phyloP scores from a whole-genome alignment of 768 basidiomycete species.

The Boletus sp. region DNA sequence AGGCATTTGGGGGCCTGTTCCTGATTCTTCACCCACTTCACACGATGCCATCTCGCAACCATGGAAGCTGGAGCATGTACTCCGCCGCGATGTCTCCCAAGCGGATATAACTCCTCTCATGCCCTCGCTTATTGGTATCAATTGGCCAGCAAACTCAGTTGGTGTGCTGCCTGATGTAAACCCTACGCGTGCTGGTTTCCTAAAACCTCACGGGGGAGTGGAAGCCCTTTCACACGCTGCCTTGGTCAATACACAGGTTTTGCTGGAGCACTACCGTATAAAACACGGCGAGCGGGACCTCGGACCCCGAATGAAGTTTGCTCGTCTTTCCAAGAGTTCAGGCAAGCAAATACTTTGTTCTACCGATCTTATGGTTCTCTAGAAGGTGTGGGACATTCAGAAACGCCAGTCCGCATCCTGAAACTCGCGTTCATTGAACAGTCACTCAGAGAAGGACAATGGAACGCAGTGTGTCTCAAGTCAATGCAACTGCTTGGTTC shows the following conservation, averaged over 20 bases:
- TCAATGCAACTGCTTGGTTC: conserved; percentile 54
- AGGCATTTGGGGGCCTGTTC: conserved; percentile 67
- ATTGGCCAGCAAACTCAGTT: conserved; percentile 81
- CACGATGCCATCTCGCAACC: conserved; percentile 68
- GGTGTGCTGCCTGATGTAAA: conserved; percentile 79
- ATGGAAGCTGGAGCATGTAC: conserved; percentile 59
- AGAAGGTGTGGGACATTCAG: conserved; percentile 28
- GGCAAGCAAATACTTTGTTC: conserved; percentile 52
- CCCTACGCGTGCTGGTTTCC: conserved; percentile 55
- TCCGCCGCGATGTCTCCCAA: conserved; percentile 76
- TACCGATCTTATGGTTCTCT: conserved; percentile 63
- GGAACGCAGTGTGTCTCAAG: conserved; percentile 45
- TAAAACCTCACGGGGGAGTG: conserved; percentile 46
- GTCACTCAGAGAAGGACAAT: conserved; percentile 43
- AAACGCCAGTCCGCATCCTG: conserved; percentile 34
- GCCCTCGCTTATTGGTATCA: conserved; percentile 65
- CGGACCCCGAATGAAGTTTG: neutral
- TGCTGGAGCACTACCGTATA: conserved; percentile 73
- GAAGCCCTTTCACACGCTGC: conserved; percentile 50
- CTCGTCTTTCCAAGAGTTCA: conserved; percentile 48
- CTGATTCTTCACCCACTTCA: conserved; percentile 51
- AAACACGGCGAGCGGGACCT: conserved; percentile 59
- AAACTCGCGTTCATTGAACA: conserved; percentile 40
- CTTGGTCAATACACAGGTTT: conserved; percentile 64
- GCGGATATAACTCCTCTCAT: conserved; percentile 80